Evolutionary conservation across 2,329 filamentous ascomycete genomes (phyloP).

Genomic region (Purpureocillium lavendulum): DNA sequence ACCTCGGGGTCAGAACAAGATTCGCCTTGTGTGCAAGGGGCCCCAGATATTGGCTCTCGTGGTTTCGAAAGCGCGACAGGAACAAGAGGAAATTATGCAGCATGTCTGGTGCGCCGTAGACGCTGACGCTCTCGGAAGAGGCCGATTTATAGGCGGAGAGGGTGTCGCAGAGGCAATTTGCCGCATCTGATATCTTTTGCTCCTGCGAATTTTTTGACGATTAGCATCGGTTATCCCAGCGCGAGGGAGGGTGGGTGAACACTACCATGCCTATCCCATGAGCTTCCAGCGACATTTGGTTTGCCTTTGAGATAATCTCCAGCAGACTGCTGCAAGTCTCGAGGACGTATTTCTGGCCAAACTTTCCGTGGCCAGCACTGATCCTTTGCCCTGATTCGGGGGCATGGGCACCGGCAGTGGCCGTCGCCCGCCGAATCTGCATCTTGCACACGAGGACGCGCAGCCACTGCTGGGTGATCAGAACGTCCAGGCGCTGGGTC

Average conservation of each 20-base stretch:
- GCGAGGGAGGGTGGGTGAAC: not conserved
- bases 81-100: slow-evolving; percentile 12
- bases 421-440: slow-evolving; percentile 1
- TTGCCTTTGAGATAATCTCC: slow-evolving; percentile 7
- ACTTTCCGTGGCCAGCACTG: too few relatives aligned
- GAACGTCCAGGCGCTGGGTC: slow-evolving; percentile 11
- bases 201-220: slow-evolving; percentile 7
- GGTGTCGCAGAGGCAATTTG: slow-evolving; percentile 12
- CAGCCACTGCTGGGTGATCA: slow-evolving; percentile 12
- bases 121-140: not conserved
- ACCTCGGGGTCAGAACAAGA: too few relatives aligned
- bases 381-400: too few relatives aligned
- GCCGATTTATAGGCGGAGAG: slow-evolving; percentile 1
- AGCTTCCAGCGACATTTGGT: slow-evolving; percentile 7
- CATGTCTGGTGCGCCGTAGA: not conserved
- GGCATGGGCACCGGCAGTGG: too few relatives aligned
- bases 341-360: slow-evolving; percentile 2
- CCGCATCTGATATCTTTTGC: slow-evolving; percentile 12
- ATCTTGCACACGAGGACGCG: slow-evolving; percentile 11
- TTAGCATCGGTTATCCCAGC: not conserved
- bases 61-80: slow-evolving; percentile 11
- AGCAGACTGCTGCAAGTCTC: slow-evolving; percentile 9
- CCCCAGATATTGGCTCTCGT: slow-evolving; percentile 11
- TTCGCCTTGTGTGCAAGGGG: not conserved
- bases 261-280: slow-evolving; percentile 14